phyloP scores from a whole-genome alignment of 805 yeast genomes.

The Wickerhamomyces ciferrii region DNA sequence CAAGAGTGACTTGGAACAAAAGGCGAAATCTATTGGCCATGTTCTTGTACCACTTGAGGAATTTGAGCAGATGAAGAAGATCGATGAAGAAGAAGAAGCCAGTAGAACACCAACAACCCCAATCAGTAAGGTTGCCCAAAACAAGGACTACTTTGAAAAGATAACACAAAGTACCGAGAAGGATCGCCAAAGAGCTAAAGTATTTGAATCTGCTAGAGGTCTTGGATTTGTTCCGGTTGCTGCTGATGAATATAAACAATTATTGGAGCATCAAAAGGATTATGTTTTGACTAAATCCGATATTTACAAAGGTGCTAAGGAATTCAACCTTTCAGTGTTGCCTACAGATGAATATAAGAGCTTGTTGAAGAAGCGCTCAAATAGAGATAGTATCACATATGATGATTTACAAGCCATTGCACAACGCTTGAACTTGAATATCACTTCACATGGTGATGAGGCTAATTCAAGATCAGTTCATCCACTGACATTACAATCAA shows the following conservation, averaged over 20 bases:
- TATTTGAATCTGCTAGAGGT: slow-evolving; percentile 26
- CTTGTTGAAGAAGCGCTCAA: slow-evolving; percentile 24
- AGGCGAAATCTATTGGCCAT: slow-evolving; percentile 24
- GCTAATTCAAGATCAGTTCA: slow-evolving; percentile 4
- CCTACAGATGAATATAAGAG: slow-evolving; percentile 38
- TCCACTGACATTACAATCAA: slow-evolving; percentile 5
- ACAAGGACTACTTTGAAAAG: slow-evolving; percentile 29
- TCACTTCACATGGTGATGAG: slow-evolving; percentile 21
- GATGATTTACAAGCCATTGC: slow-evolving; percentile 30
- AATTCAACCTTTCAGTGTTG: slow-evolving; percentile 36
- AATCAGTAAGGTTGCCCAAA: slow-evolving; percentile 25
- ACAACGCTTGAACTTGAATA: slow-evolving; percentile 25
- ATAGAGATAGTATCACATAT: slow-evolving; percentile 18
- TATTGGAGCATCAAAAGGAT: slow-evolving; percentile 25
- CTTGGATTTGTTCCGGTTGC: slow-evolving; percentile 29
- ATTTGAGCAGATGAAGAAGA: neutral
- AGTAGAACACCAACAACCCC: slow-evolving; percentile 11
- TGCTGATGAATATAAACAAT: slow-evolving; percentile 26
- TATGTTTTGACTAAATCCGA: slow-evolving; percentile 26
- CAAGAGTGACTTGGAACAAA: slow-evolving; percentile 23
- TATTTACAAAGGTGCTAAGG: slow-evolving; percentile 30
- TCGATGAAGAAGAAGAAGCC: neutral
- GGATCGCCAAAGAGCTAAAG: slow-evolving; percentile 19
- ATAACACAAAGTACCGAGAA: slow-evolving; percentile 23
- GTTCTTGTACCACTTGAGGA: slow-evolving; percentile 1